These are phyloP conservation scores for Cryphonectria nitschkei DNA, from an alignment of 2,329 filamentous ascomycete species.

Conservation along the genomic window DNA sequence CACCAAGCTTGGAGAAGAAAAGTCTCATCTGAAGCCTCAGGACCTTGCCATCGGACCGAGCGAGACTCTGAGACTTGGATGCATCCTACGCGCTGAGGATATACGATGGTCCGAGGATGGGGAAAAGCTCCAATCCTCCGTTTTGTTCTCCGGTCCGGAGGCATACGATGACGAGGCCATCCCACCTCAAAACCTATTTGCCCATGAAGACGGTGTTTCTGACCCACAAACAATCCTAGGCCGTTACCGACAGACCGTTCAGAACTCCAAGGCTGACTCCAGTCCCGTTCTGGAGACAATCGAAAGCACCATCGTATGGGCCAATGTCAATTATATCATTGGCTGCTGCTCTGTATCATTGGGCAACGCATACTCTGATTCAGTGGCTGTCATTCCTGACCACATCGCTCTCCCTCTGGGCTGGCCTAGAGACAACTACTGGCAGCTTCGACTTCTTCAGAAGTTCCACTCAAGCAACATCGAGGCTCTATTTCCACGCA, in stretches of 20 bases:
- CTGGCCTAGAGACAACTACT: slow-evolving; percentile 34
- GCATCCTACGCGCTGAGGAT: slow-evolving; percentile 7
- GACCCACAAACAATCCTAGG: background rate
- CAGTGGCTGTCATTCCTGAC: slow-evolving; percentile 29
- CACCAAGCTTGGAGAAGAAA: background rate
- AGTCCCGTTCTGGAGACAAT: slow-evolving; percentile 11
- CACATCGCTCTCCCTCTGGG: slow-evolving; percentile 32
- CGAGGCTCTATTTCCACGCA: slow-evolving; percentile 5
- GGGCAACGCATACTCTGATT: background rate
- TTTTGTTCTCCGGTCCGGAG: background rate
- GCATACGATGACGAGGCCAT: background rate
- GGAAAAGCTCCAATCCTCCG: background rate
- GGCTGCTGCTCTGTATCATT: slow-evolving; percentile 28
- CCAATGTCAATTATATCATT: slow-evolving; percentile 32
- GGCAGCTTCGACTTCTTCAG: slow-evolving; percentile 30
- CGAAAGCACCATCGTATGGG: slow-evolving; percentile 28
- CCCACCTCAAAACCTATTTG: slow-evolving; percentile 1
- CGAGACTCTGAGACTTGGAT: slow-evolving; percentile 15
- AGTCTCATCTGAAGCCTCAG: background rate
- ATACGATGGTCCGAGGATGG: background rate
- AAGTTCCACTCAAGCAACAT: slow-evolving; percentile 7
- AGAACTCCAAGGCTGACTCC: background rate
- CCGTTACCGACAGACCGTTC: slow-evolving; percentile 3
- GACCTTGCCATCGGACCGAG: background rate
- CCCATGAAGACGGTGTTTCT: background rate